Base-by-base conservation (phyloP, 768 basidiomycete species). In the Rubroboletus satanas region DNA sequence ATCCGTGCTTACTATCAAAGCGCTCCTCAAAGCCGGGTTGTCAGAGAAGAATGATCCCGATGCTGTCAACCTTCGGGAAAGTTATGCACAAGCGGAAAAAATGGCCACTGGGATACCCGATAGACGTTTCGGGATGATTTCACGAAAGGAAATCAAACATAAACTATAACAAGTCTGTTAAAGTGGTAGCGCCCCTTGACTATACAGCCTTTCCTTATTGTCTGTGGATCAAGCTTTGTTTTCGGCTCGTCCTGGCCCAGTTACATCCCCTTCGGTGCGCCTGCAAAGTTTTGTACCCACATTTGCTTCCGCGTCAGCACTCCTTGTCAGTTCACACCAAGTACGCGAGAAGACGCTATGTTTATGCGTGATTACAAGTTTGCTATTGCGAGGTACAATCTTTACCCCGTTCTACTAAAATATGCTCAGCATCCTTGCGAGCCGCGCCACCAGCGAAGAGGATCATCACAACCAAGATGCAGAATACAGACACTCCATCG, bases 61-160 rank as follows among this genome's bases (percentile, higher is more conserved):
- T 64, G 80, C 79, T 4, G 80, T 81, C 11, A 85, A 85, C 60
- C 73, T 87, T 14, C 76, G 86, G 44, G 86, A 88, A 69, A 84
- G 83, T 50, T 87, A 86, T 63, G 84, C 82, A 11, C 87, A 88
- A 71, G 85, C 85, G 4, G 82, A 79, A 45, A 76, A 80, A 47
- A 80, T 88, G 63, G 79, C 77, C 5, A 85, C 79, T 51, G 86
- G 85, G 1, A 69, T 82, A 38, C 87, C 87, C 10, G 36, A 54
- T 1, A 66, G 68, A 56, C 79, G 79, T 44, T 90, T 88, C 59
- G 69, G 60, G 23, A 78, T 75, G 66, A 78, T 88, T 52, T 79
- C 83, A 18, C 76, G 65, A 45, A 86, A 81, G 63, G 83, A 88
- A 68, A 80, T 87, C 59, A 83, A 72, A 58, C 85, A 87, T 63